Base-by-base conservation (phyloP, 2,329 filamentous ascomycete species). In the Phyllosticta paracitricarpa region DNA sequence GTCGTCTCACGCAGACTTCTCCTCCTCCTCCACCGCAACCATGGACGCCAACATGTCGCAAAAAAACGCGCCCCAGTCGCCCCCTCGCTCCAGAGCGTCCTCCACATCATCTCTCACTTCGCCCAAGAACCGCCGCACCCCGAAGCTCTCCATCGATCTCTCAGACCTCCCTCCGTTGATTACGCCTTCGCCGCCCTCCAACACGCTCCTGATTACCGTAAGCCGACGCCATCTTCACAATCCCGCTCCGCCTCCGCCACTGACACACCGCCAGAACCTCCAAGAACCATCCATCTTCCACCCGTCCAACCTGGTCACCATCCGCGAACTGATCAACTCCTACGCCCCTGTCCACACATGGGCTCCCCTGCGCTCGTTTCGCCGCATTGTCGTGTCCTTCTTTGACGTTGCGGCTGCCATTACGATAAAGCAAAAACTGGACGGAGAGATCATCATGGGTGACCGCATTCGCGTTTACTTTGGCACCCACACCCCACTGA, bases 301-400 rank as follows among this genome's bases (percentile, higher is more conserved):
- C 62, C 80, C 88, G 19, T 82, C 87, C 64, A 91, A 90, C 75
- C 81, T 93, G 63, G 83, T 88, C 68, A 84, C 82, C 63, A 89
- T 93, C 68, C 86, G 85, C 71, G 81, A 85, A 60, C 84, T 90
- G 63, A 86, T 94, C 72, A 78, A 83, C 69, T 74, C 82, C 57
- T 84, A 86, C n/a, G 87, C 88, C 2, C 81, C 84, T 57, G 84
- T 93, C 65, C 86, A 90, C 76, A 85, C 87, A 63, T 94, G 89
- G 81, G 84, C 88, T 10, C 89, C 89, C 0, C 82, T 94, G 64
- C 90, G 89, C 73, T 91, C 88, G 6, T 91, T 94, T 80, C 84
- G 87, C 65, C 87, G 89, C 72, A 91, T 94, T 69, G 81, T 93
- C 67, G 84, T 89, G 64, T 90, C 88, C 66, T 93, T 94, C 79